phyloP scores from a whole-genome alignment of 371 early-diverging fungal species.

The Catenaria anguillulae region DNA sequence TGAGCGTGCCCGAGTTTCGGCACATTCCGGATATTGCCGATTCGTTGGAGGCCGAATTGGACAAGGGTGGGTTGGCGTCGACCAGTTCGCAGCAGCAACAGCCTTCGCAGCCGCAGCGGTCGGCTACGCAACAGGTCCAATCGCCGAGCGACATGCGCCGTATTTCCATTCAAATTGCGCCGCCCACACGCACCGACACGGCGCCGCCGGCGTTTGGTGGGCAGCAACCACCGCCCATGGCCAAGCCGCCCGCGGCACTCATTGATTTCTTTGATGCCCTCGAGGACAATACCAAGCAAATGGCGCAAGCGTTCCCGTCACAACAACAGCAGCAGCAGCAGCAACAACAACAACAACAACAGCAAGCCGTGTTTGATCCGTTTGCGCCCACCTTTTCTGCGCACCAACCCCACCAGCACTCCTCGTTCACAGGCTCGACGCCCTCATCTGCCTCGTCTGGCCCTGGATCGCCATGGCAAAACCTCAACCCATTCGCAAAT shows the following conservation, averaged over 20 bases:
- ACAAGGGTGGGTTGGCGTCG: background rate
- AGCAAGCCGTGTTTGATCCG: background rate
- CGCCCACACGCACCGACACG: too few species aligned
- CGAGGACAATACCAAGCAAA: background rate
- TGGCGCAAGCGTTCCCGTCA: background rate
- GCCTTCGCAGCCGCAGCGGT: too few species aligned
- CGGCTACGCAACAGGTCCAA: too few species aligned
- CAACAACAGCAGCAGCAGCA: too few species aligned
- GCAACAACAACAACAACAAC: background rate
- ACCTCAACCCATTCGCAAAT: background rate
- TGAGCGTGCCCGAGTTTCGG: background rate
- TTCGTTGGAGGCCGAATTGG: background rate
- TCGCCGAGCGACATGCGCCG: too few species aligned
- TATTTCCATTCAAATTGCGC: too few species aligned
- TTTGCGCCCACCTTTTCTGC: background rate
- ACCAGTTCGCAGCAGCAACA: too few species aligned
- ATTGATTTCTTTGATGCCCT: background rate
- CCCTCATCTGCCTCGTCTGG: background rate
- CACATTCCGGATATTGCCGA: constrained; percentile 1
- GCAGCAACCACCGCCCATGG: too few species aligned
- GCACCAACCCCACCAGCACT: too few species aligned
- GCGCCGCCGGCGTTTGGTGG: too few species aligned
- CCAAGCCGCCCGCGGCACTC: background rate
- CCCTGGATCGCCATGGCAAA: background rate
- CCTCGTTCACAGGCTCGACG: too few species aligned